phyloP scores from a whole-genome alignment of 1,284 basidiomycete genomes.

The Ustilago nuda region DNA sequence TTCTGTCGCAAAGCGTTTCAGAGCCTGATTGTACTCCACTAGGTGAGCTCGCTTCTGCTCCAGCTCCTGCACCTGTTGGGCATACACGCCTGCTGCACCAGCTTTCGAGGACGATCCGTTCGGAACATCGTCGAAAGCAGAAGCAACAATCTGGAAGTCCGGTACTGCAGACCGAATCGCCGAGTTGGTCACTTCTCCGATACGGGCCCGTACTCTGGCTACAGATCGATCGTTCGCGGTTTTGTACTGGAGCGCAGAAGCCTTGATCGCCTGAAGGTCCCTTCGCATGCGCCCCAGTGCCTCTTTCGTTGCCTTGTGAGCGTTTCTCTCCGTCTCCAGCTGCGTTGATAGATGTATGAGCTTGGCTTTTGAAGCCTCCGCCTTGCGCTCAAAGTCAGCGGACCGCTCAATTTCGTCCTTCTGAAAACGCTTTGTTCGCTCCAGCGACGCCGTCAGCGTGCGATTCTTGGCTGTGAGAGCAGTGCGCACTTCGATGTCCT shows the following conservation, averaged over 20 bases:
- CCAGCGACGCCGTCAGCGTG: conserved; percentile 38
- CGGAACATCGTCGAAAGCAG: conserved; percentile 36
- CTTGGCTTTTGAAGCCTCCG: conserved; percentile 46
- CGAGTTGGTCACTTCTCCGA: conserved; percentile 53
- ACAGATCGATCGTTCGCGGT: conserved; percentile 45
- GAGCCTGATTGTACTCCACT: conserved; percentile 51
- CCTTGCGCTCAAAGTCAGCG: conserved; percentile 47
- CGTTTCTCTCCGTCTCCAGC: conserved; percentile 37
- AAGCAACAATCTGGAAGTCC: conserved; percentile 51
- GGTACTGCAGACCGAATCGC: conserved; percentile 49
- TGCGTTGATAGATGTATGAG: conserved; percentile 23
- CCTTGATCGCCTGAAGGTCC: conserved; percentile 48
- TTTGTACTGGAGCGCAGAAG: conserved; percentile 51
- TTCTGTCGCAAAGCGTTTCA: conserved; percentile 53
- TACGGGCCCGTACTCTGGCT: conserved; percentile 43
- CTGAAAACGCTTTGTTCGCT: conserved; percentile 45
- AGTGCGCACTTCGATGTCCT: conserved; percentile 56
- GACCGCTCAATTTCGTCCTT: conserved; percentile 44
- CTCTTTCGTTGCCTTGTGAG: conserved; percentile 53
- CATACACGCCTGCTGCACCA: conserved; percentile 19
- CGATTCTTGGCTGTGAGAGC: conserved; percentile 52
- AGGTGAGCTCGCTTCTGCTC: conserved; percentile 46
- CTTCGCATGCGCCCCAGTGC: conserved; percentile 43
- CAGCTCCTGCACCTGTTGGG: conserved; percentile 53
- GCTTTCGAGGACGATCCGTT: conserved; percentile 20